Evolutionary conservation across 2,329 filamentous ascomycete species (phyloP).

Genomic region (Fonsecaea pedrosoi): DNA sequence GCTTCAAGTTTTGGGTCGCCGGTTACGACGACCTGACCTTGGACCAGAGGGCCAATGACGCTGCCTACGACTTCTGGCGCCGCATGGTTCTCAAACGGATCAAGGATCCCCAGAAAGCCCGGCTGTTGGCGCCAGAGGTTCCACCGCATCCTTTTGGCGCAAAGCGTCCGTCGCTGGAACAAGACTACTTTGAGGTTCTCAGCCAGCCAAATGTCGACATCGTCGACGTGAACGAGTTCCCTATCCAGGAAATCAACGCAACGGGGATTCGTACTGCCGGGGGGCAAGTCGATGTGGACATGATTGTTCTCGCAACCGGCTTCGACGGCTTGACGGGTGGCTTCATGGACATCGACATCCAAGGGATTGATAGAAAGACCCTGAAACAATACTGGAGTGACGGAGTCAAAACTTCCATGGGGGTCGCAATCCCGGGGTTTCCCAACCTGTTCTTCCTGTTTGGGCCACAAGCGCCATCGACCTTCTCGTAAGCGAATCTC

Average conservation of each 20-base stretch:
- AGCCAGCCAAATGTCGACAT: constrained; percentile 56
- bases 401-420: constrained; percentile 51
- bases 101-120: constrained; percentile 56
- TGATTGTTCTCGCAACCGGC: constrained; percentile 52
- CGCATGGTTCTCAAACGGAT: constrained; percentile 60
- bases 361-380: constrained; percentile 41
- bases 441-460: constrained; percentile 61
- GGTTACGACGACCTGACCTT: constrained; percentile 60
- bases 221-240: constrained; percentile 52
- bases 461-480: constrained; percentile 61
- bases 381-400: constrained; percentile 47
- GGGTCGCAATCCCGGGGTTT: constrained; percentile 50
- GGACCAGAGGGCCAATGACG: constrained; percentile 57
- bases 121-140: constrained; percentile 61
- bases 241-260: constrained; percentile 33
- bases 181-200: constrained; percentile 59
- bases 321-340: constrained; percentile 53
- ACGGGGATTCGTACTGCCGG: constrained; percentile 16
- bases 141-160: constrained; percentile 62
- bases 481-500: constrained; percentile 38
- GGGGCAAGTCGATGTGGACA: constrained; percentile 56
- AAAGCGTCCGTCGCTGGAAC: constrained; percentile 59
- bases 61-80: constrained; percentile 63
- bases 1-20: constrained; percentile 59
- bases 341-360: constrained; percentile 49